Evolutionary conservation across 1,284 basidiomycete genomes (phyloP), one percentile per base, ranked within the genome.

Genomic region (Leccinum huronense): DNA sequence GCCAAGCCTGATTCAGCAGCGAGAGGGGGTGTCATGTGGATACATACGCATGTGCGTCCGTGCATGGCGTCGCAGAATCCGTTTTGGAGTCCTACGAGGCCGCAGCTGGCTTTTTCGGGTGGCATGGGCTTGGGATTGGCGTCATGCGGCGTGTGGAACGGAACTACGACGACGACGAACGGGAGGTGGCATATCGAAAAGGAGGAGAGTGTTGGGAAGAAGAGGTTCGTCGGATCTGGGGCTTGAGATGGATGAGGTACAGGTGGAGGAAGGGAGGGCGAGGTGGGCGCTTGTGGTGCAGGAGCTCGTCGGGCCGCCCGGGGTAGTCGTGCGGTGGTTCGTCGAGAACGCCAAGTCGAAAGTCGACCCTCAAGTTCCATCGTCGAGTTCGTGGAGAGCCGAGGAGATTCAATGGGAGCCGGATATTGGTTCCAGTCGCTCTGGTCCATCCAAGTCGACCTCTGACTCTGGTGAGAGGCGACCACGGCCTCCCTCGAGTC

Each of bases 51-150:
- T 61, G 48, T 16, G 27, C 64, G 5, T 65, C 66, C 4, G 30
- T 66, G 23, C 62, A 40, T 16, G 38, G 42, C 13, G 69, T 72
- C 54, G 72, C 62, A 11, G 73, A 73, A 45, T 70, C 62, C 0
- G 68, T 67, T 1, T 56, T 73, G 57, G 66, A 59, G 14, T 65
- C 72, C 8, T 73, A 73, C 57, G 72, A 73, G 58, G 68, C 69
- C 0, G 70, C 73, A 1, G 68, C 72, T 2, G 72, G 72, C 42
- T 73, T 73, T 69, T 75, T 63, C 60, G 72, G 72, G 6, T 75
- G 72, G 72, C 65, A 65, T 33, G 73, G 72, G 27, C 65, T 73
- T 40, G 65, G 72, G 9, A 27, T 65, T 27, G 71, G 61, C 33
- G 27, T 63, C 61, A 40, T 60, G 40, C 61, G 51, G 34, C 31